A percentile compares a stretch with the other conserved stretches of the same genome.
Evolutionary conservation across 441 rosid genomes (phyloP).

Genomic region (Viola pubescens): DNA sequence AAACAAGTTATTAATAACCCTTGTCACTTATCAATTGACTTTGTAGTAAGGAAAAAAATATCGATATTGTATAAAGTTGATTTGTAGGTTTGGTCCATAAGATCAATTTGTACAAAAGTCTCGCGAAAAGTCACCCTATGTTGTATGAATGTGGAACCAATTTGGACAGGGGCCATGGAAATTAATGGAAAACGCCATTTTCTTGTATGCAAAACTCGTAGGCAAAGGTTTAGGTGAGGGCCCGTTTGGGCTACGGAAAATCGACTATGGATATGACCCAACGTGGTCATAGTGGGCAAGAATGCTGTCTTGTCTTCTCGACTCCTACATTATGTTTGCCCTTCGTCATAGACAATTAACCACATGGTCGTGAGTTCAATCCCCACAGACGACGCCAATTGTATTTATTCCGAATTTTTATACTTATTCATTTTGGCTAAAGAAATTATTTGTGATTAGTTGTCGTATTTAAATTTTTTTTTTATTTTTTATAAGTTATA

Average conservation of each 20-base stretch:
- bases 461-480: too few relatives aligned
- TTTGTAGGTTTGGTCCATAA: background rate
- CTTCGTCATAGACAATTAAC: background rate
- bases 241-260: background rate
- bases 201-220: background rate
- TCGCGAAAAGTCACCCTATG: background rate
- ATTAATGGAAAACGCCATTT: background rate
- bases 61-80: too few relatives aligned
- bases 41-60: too few relatives aligned
- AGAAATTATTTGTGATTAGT: too few relatives aligned
- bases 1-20: too few relatives aligned
- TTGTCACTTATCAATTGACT: too few relatives aligned
- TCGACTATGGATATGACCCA: background rate
- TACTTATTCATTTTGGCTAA: too few relatives aligned
- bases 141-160: background rate
- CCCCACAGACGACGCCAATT: background rate
- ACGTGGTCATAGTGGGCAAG: background rate
- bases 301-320: conserved; percentile 2
- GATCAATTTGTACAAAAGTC: background rate
- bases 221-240: background rate
- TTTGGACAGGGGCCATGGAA: background rate
- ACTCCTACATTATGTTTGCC: background rate
- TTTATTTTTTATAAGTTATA: too few relatives aligned
- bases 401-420: too few relatives aligned
- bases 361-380: background rate